Evolutionary conservation across 1,139 yeast genomes (phyloP).

Genomic region (Yamadazyma siamensis): DNA sequence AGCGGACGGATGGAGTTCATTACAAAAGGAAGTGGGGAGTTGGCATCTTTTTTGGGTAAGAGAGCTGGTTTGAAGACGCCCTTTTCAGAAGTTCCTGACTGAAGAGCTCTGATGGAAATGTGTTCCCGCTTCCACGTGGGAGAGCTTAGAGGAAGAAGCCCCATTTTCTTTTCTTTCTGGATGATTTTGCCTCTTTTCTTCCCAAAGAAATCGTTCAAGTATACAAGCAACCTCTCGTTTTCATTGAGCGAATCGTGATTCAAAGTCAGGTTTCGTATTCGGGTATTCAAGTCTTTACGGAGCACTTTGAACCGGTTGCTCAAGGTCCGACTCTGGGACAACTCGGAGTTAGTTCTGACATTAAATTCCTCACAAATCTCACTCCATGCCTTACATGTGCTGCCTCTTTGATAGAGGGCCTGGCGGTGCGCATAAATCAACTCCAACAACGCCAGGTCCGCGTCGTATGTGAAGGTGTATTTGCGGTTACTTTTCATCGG

Average conservation of each 20-base stretch:
- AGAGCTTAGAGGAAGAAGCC: too few species aligned
- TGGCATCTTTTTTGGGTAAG: too few species aligned
- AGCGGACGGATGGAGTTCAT: too few species aligned
- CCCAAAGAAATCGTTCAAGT: conserved; percentile 16
- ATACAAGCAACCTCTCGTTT: conserved; percentile 23
- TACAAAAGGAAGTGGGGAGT: too few species aligned
- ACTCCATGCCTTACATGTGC: conserved; percentile 29
- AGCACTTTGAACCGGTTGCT: conserved; percentile 26
- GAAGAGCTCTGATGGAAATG: too few species aligned
- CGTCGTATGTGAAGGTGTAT: conserved; percentile 26
- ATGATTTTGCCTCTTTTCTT: conserved; percentile 11
- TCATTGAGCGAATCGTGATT: conserved; percentile 20
- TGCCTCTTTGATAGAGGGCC: conserved; percentile 28
- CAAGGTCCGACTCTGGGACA: conserved; percentile 28
- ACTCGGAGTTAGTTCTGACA: conserved; percentile 15
- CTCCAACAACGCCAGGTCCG: conserved; percentile 21
- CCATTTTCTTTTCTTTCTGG: conserved; percentile 13
- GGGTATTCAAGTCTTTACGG: conserved; percentile 21
- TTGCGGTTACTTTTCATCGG: conserved; percentile 10
- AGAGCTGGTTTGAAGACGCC: too few species aligned
- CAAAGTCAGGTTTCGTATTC: conserved; percentile 14
- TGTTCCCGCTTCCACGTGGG: too few species aligned
- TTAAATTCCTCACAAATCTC: conserved; percentile 23
- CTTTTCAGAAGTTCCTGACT: too few species aligned
- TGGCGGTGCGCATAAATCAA: conserved; percentile 19